These are phyloP conservation scores for Xerocomellus dryophilus DNA, from an alignment of 768 basidiomycete genomes.

Conservation along the genomic window DNA sequence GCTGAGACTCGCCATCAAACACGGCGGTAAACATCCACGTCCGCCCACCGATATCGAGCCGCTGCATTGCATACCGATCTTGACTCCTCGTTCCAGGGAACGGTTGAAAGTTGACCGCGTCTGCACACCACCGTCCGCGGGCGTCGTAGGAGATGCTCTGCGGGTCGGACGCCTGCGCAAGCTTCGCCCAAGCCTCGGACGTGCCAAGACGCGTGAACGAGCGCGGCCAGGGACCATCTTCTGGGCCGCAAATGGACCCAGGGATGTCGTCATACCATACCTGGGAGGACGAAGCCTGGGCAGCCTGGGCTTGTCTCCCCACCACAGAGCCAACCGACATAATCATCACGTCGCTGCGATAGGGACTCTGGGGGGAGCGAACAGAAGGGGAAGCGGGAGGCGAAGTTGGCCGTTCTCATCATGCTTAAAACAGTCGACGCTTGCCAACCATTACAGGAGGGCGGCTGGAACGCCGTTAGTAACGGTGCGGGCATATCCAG, in stretches of 20 bases:
- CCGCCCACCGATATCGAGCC: constrained; percentile 52
- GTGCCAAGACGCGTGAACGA: constrained; percentile 51
- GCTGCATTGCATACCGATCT: constrained; percentile 60
- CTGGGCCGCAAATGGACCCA: constrained; percentile 57
- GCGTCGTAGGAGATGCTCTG: constrained; percentile 41
- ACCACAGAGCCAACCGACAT: constrained; percentile 16
- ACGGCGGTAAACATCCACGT: constrained; percentile 67
- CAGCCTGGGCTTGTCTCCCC: constrained; percentile 12
- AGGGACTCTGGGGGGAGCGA: not conserved
- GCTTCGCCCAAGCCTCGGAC: constrained; percentile 51
- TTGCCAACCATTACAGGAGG: constrained; percentile 24
- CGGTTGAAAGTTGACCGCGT: constrained; percentile 68
- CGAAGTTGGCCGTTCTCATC: constrained; percentile 1
- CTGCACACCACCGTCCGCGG: constrained; percentile 42
- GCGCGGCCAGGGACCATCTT: constrained; percentile 65
- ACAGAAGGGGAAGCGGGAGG: constrained; percentile 2
- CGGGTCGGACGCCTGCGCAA: constrained; percentile 50
- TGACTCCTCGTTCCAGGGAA: constrained; percentile 53
- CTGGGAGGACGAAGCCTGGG: constrained; percentile 30
- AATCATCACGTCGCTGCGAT: constrained; percentile 12
- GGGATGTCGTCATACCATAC: constrained; percentile 61
- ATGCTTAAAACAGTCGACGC: constrained; percentile 31
- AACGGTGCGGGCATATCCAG: constrained; percentile 18
- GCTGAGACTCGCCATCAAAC: constrained; percentile 55
- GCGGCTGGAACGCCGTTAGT: constrained; percentile 17